Evolutionary conservation across 2,329 filamentous ascomycete species (phyloP), one percentile per base, ranked within the genome.

Genomic region (Aspergillus sp.): DNA sequence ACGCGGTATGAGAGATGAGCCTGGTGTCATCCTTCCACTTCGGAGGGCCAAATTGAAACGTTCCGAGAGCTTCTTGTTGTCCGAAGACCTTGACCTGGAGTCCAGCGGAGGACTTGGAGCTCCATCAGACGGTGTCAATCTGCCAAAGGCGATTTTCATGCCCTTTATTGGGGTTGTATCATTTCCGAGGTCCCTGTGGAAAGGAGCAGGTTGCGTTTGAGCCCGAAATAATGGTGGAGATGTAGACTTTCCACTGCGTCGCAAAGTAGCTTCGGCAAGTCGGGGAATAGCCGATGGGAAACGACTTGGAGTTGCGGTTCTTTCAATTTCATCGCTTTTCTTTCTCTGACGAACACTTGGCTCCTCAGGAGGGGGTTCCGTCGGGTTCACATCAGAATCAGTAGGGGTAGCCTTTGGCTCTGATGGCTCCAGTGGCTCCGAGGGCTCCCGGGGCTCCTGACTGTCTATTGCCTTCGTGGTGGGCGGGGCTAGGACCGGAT

Each of bases 1-100:
- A 32, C 95, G 87, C 27, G 93, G 93, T 62, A 99, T 98, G 44
- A 94, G 84, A 1, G 95, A 98, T 36, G 83, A 81, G 0, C 75
- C 74, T 3, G 78, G 72, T 3, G 79, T 64, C 44, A 80, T 70
- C 62, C 84, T 84, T 38, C 77, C 73, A 60, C 78, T 77, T 70
- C 92, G 94, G 59, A 91, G 77, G 3, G 86, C 81, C 1, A 94
- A 77, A 0, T 87, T 88, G 11, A 92, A 79, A 57, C 89, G 86
- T 65, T 92, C 92, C 13, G 86, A 86, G 58, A 96, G 81, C 68
- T 91, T 92, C 76, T 91, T 94, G 63, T 96, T 91, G 32, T 36
- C 32, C 1, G 80, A 67, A 15, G 72, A 69, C 59, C 78, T 80
- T 8, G 73, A 63, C 56, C 75, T 78, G 25, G 66, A 57, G 27